Evolutionary conservation across 73 alveolate genomes (phyloP), one percentile per base, ranked within the genome.

Genomic region (Paramecium biaurelia): DNA sequence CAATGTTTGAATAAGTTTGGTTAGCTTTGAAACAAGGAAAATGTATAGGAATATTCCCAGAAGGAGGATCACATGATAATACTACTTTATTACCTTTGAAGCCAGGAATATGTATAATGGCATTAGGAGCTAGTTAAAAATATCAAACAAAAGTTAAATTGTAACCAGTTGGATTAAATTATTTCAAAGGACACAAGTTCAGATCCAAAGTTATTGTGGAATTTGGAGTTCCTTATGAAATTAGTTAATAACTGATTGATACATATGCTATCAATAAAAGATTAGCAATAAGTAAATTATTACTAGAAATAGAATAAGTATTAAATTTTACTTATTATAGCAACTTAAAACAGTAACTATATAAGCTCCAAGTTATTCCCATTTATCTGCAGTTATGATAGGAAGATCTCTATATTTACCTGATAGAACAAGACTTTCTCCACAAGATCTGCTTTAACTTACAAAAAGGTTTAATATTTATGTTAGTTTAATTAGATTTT

Each of bases 31-130:
- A 76, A n/a, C 92, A 96, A 70, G 98, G 98, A 18, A 57, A 96
- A 85, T 96, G 99, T 30, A 94, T 98, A 23, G 99, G 99, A 35
- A 98, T 98, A 41, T 98, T 98, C 94, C 99, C 99, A 4, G 99
- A 98, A 93, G 99, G 99, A 49, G 99, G 99, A 8, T 97, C 99
- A 15, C 99, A 98, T 92, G 99, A 98, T 95, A 88, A 96, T 41
- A 89, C 99, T 8, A 96, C 96, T 28, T 86, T 97, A 45, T 92
- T 98, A 59, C 99, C 98, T 41, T 92, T 98, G 9, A 98, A 98
- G 70, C 99, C 99, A 43, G 99, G 99, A 45, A 98, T 98, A 11
- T 96, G 99, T 20, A 92, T 97, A 53, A 97, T 97, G 97, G 98
- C 99, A 21, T 85, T 98, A 28, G 99, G 99, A 24, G 99, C 99